Percentiles rank a stretch among this genome's conserved stretches.
These are phyloP conservation scores for Acanthamoeba quina DNA, from an alignment of 208 protist species.

Conservation along the genomic window DNA sequence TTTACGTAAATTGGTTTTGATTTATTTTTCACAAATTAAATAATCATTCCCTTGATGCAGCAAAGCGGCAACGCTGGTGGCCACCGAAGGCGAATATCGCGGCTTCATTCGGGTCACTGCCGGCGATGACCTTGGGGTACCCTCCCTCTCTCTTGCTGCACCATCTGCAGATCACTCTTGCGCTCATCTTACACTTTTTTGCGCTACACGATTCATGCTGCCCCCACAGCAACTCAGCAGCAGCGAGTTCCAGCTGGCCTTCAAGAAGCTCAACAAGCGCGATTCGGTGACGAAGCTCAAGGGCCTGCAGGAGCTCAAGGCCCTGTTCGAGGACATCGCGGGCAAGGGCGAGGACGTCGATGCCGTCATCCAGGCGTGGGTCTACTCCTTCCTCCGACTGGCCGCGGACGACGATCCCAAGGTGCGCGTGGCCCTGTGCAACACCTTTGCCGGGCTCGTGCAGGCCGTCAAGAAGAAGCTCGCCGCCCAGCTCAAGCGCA, in stretches of 20 bases:
- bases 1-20: no score
- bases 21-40: not conserved
- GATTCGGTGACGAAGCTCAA: conserved; percentile 75
- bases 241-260: conserved; percentile 66
- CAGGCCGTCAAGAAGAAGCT: conserved; percentile 74
- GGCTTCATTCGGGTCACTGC: conserved; percentile 50
- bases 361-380: conserved; percentile 57
- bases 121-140: conserved; percentile 33
- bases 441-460: conserved; percentile 48
- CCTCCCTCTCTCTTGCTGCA: not conserved
- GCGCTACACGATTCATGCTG: not conserved
- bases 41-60: not conserved
- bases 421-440: conserved; percentile 50
- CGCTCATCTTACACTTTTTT: not conserved
- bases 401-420: conserved; percentile 60
- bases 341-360: conserved; percentile 58
- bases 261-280: conserved; percentile 71
- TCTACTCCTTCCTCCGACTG: conserved; percentile 33
- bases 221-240: conserved; percentile 41
- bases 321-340: conserved; percentile 51
- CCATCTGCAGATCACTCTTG: not conserved
- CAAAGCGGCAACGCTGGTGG: conserved; percentile 25
- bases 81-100: conserved; percentile 31
- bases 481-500: conserved; percentile 67
- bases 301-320: conserved; percentile 62